Evolutionary conservation across 2,329 filamentous ascomycete species (phyloP), one percentile per base, ranked within the genome.

Genomic region (Didymellaceae sp.): DNA sequence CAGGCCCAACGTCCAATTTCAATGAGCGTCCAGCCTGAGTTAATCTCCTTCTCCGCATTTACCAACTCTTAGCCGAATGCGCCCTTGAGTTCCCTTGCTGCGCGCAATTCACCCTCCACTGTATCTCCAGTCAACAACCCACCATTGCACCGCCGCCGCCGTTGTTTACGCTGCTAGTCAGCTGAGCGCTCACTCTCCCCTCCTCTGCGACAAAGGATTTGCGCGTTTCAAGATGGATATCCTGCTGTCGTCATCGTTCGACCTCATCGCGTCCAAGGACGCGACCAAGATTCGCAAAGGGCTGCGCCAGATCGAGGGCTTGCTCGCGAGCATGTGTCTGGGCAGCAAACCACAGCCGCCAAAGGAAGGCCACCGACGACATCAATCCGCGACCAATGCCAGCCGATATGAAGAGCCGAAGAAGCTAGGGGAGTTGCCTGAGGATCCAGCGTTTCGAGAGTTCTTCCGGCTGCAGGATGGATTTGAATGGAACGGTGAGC

Each of bases 381-480:
- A 72, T 35, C 61, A 67, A 24, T 75, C 72, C n/a, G 72, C 71
- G 7, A 63, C 73, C 35, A 67, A 65, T 26, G 33, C 71, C 24
- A 62, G 63, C 45, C 66, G 72, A 43, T 59, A 63, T 26, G 58
- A 62, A 1, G 54, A 65, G 17, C 63, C 71, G n/a, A 75, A 74
- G 75, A 80, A 72, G 69, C 80, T 96, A 40, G 77, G 78, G 17
- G 86, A 91, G 49, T 77, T 97, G 56, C 82, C 84, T 41, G 84
- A 87, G 57, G 94, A 97, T 73, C 90, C 89, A 16, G 93, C 92
- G 16, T 97, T 97, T 71, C 82, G 90, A 60, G 91, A 97, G 74
- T 97, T 97, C 78, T 97, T 96, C 79, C 91, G 96, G 72, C 74
- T 97, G 59, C 94, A 99, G 74, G 92, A 97, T 69, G 90, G 92